Evolutionary conservation across 1,284 basidiomycete genomes (phyloP).

Genomic region (Boletus smithii): DNA sequence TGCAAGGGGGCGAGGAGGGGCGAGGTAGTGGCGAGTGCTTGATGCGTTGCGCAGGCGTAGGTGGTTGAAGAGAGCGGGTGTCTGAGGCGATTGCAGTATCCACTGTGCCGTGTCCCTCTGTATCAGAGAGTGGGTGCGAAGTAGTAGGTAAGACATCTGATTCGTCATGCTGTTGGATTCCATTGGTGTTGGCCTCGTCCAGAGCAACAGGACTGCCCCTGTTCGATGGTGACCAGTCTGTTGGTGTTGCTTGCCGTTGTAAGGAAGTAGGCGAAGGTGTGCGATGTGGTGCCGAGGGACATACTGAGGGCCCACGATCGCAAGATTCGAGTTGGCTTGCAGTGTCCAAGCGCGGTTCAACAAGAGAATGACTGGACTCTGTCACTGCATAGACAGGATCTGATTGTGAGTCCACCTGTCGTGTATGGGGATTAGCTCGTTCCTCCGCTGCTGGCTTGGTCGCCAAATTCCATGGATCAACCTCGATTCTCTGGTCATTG

Average conservation of each 20-base stretch:
- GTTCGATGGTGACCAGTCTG: slow-evolving; percentile 29
- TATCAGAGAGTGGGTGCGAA: slow-evolving; percentile 3
- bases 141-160: background rate
- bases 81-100: slow-evolving; percentile 9
- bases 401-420: background rate
- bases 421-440: background rate
- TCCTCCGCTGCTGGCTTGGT: slow-evolving; percentile 10
- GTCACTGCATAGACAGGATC: slow-evolving; percentile 6
- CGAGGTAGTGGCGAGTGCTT: slow-evolving; percentile 7
- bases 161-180: slow-evolving; percentile 5
- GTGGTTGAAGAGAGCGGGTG: slow-evolving; percentile 24
- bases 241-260: slow-evolving; percentile 24
- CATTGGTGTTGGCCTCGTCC: background rate
- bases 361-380: background rate
- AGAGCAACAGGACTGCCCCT: slow-evolving; percentile 17
- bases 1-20: slow-evolving; percentile 6
- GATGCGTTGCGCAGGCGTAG: slow-evolving; percentile 32
- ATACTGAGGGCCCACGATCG: background rate
- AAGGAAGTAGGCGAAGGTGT: slow-evolving; percentile 8
- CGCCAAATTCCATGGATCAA: slow-evolving; percentile 17
- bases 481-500: slow-evolving; percentile 10
- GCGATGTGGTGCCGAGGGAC: slow-evolving; percentile 1
- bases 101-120: background rate
- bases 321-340: background rate
- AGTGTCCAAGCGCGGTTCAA: background rate